Base-by-base conservation (phyloP, 192 early-diverging fungal genomes). In the Lobosporangium transversale region DNA sequence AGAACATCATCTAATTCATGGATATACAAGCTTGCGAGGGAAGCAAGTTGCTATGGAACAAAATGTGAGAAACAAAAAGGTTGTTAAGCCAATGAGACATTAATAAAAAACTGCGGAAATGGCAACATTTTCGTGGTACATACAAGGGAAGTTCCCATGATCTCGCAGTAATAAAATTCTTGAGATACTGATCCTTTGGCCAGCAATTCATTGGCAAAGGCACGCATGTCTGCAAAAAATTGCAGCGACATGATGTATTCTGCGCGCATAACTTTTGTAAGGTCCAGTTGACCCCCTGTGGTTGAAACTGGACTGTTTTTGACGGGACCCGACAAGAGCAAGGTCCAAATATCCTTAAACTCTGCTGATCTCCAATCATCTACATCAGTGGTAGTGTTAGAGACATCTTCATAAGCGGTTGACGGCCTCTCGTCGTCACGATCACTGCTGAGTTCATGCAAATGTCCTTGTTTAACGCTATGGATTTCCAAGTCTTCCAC, bases 81-180 rank as follows among this genome's bases (percentile, higher is more conserved):
- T n/a, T n/a, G n/a, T n/a, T n/a, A n/a, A n/a, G n/a, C n/a, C n/a
- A n/a, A n/a, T n/a, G n/a, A n/a, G n/a, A n/a, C n/a, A n/a, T n/a
- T n/a, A n/a, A n/a, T n/a, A n/a, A n/a, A n/a, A n/a, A n/a, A n/a
- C n/a, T n/a, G n/a, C n/a, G n/a, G n/a, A n/a, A n/a, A n/a, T n/a
- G n/a, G n/a, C n/a, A n/a, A n/a, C n/a, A n/a, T n/a, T n/a, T n/a
- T n/a, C n/a, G n/a, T n/a, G n/a, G n/a, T n/a, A n/a, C n/a, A 66
- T 80, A 88, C 87, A 69, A 88, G 73, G 24, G 85, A 80, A 26
- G 70, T 66, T 24, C 79, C 81, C 87, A 88, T 88, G 36, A 88
- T 88, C 48, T 86, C 85, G 26, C 66, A 62, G 44, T 80, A 81
- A 40, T 86, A 88, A 11, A 79, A 78, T 37, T 84, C 80, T 15